Conservation (phyloP, 2,329 filamentous ascomycete genomes). For the Colletotrichum chrysophilum region DNA sequence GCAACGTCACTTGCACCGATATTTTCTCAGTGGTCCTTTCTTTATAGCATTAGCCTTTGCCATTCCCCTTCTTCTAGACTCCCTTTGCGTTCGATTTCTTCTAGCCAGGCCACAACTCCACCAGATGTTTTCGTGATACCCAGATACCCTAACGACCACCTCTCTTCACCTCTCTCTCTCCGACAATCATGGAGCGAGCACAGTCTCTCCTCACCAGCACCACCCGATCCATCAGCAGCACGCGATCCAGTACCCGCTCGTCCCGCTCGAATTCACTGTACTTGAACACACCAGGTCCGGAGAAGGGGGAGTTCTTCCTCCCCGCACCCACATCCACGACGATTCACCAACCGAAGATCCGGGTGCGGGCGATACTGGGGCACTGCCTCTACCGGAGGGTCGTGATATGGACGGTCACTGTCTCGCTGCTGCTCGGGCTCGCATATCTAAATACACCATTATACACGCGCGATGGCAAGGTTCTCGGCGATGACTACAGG, state of each 20-base stretch:
- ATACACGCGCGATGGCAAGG: constrained; percentile 24
- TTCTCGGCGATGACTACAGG: constrained; percentile 24
- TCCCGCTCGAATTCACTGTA: constrained; percentile 22
- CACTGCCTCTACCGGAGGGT: constrained; percentile 59
- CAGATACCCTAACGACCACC: constrained; percentile 4
- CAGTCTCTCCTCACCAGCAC: constrained; percentile 22
- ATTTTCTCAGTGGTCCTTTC: background rate
- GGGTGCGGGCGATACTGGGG: constrained; percentile 51
- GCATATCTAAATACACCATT: constrained; percentile 40
- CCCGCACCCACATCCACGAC: constrained; percentile 15
- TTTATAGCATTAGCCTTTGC: constrained; percentile 18
- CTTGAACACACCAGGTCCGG: background rate
- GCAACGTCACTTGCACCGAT: constrained; percentile 11
- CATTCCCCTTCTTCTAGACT: background rate
- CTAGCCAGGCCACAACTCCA: background rate
- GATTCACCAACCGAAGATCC: constrained; percentile 35
- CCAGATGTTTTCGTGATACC: constrained; percentile 20
- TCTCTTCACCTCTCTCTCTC: constrained; percentile 3
- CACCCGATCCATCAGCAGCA: constrained; percentile 20
- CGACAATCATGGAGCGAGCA: constrained; percentile 22
- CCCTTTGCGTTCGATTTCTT: background rate
- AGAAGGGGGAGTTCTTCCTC: constrained; percentile 21
- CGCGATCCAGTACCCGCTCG: constrained; percentile 20
- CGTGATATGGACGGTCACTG: constrained; percentile 52
- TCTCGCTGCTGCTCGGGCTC: constrained; percentile 45